Evolutionary conservation across 1,139 yeast species (phyloP), one percentile per base, ranked within the genome.

Genomic region (Yamadazyma jaroonii): DNA sequence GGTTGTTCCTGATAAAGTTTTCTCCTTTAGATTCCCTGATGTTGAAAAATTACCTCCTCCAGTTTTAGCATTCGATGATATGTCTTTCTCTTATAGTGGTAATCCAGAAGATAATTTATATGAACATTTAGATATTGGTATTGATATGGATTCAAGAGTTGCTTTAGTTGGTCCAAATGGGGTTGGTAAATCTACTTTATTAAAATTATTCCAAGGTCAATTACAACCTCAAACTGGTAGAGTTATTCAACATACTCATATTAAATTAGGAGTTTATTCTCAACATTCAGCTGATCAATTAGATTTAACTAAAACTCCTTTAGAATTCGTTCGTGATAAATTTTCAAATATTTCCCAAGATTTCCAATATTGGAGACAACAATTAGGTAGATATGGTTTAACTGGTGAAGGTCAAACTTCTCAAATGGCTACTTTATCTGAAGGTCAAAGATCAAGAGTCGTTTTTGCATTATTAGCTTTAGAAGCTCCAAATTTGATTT

Each of bases 151-250:
- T 68, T 89, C 97, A 29, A 84, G 99, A 74, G 83, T 90, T 57
- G 98, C 98, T 33, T 77, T 92, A 42, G 98, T 92, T 45, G 99
- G 99, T 31, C 97, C 98, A 61, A 92, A 92, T 67, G 99, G 99
- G 85, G 90, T 92, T 53, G 98, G 98, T 75, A 92, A 92, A 69
- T 90, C 97, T 38, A 92, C 99, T 17, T 73, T 92, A 61, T 81
- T 92, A 62, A 92, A 92, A 65, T 77, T 92, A 59, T 92, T 94
- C 95, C 95, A 96, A 57, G 98, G 98, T 67, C 82, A 79, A 52
- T 77, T 92, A 57, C 79, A 75, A 52, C 89, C 97, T 37, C 96
- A 90, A 66, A 67, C 76, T 50, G 98, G 98, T 57, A 84, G 97
- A 73, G 96, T 92, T 46, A 89, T 96, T 43, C 85, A 95, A 65